Evolutionary conservation across 306 rosid genomes (phyloP).

Genomic region (Castanea sativa): DNA sequence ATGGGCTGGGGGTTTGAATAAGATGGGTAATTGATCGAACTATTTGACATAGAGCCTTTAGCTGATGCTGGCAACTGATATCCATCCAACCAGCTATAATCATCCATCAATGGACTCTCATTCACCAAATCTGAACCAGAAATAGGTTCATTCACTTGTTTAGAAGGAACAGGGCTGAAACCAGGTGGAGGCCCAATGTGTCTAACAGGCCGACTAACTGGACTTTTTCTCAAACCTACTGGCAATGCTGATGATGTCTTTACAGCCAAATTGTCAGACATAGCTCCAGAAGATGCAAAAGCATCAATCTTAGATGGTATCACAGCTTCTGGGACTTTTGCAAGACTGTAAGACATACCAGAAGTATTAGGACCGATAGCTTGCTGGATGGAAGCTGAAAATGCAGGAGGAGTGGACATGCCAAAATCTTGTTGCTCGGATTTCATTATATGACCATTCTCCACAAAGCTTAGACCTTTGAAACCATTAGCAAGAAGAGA

Average conservation of each 20-base stretch:
- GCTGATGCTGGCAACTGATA: conserved; percentile 72
- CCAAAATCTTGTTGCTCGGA: conserved; percentile 43
- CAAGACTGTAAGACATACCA: conserved; percentile 36
- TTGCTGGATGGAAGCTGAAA: conserved; percentile 54
- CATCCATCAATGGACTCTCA: conserved; percentile 71
- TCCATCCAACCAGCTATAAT: conserved; percentile 99
- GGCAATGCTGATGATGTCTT: conserved; percentile 39
- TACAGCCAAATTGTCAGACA: conserved; percentile 28
- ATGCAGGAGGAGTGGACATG: conserved; percentile 27
- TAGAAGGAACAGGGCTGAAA: conserved; percentile 61
- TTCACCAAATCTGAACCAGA: conserved; percentile 40
- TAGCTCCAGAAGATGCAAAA: conserved; percentile 40
- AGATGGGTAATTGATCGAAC: conserved; percentile 38
- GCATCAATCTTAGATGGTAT: conserved; percentile 45
- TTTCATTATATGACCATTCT: conserved; percentile 60
- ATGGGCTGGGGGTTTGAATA: conserved; percentile 43
- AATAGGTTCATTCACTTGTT: conserved; percentile 45
- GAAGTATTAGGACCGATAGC: conserved; percentile 30
- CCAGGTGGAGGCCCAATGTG: conserved; percentile 98
- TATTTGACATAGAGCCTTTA: conserved; percentile 40
- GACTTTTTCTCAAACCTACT: conserved; percentile 47
- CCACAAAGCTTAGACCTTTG: conserved; percentile 60
- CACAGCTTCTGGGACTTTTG: conserved; percentile 44
- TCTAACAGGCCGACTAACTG: conserved; percentile 83
- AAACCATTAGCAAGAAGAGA: conserved; percentile 51